These are phyloP conservation scores for Gynandropsis gynandra DNA, from an alignment of 345 rosid species.

Conservation along the genomic window DNA sequence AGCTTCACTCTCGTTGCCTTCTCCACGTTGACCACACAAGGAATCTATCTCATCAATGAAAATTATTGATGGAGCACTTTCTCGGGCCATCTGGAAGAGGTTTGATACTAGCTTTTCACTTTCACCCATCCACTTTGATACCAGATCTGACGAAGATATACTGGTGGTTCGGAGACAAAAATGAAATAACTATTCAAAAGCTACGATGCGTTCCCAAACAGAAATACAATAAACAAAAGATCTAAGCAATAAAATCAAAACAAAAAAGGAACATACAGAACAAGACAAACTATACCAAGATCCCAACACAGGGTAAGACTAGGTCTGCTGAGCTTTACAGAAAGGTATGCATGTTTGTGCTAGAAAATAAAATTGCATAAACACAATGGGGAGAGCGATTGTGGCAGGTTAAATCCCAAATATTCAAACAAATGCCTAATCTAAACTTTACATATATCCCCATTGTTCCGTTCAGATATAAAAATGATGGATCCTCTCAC, in stretches of 20 bases:
- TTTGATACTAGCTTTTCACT: slow-evolving; percentile 91
- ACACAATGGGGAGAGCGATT: too few relatives aligned
- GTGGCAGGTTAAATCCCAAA: too few relatives aligned
- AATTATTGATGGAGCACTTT: slow-evolving; percentile 89
- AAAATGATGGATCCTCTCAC: not conserved
- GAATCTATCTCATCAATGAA: slow-evolving; percentile 95
- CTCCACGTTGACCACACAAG: slow-evolving; percentile 86
- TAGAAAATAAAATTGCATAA: too few relatives aligned
- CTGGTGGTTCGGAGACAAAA: slow-evolving; percentile 33
- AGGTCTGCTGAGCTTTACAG: too few relatives aligned
- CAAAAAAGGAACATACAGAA: not conserved
- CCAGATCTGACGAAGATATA: slow-evolving; percentile 90
- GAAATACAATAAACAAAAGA: slow-evolving; percentile 17
- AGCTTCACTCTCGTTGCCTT: slow-evolving; percentile 96
- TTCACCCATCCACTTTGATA: slow-evolving; percentile 99
- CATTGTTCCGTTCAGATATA: too few relatives aligned
- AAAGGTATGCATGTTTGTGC: too few relatives aligned
- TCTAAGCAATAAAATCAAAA: slow-evolving; percentile 9
- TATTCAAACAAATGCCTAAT: too few relatives aligned
- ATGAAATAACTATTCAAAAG: slow-evolving; percentile 19
- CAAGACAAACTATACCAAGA: not conserved
- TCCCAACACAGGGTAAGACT: too few relatives aligned
- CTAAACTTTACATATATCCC: too few relatives aligned
- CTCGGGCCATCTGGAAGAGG: slow-evolving; percentile 93
- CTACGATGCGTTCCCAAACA: slow-evolving; percentile 20